Percentiles rank a stretch among this genome's conserved stretches.
Evolutionary conservation across 257 asterid genomes (phyloP).

Genomic region (Voacanga thouarsii): DNA sequence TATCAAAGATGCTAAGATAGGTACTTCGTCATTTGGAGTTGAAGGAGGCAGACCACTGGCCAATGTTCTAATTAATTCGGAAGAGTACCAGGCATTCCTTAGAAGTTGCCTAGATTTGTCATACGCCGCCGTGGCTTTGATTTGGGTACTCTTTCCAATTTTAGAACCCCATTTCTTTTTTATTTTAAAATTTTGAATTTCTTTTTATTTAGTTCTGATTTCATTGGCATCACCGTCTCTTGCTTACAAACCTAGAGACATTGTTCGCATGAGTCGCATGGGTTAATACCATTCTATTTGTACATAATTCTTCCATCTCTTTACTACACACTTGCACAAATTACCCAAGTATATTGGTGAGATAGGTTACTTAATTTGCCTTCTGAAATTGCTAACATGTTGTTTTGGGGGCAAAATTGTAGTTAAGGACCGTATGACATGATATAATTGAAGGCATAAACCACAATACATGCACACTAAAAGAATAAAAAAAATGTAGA

Average conservation of each 20-base stretch:
- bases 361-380: background rate
- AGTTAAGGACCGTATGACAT: slow-evolving; percentile 89
- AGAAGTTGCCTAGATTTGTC: slow-evolving; percentile 80
- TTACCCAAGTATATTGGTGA: background rate
- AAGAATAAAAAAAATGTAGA: too few species aligned
- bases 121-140: slow-evolving; percentile 89
- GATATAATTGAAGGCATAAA: too few species aligned
- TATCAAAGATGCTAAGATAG: background rate
- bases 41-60: slow-evolving; percentile 20
- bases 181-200: background rate
- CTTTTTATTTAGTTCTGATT: slow-evolving; percentile 36
- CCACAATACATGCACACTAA: too few species aligned
- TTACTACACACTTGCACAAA: background rate
- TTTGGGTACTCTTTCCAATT: slow-evolving; percentile 39
- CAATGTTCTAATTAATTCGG: slow-evolving; percentile 47
- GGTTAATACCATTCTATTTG: slow-evolving; percentile 87
- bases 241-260: slow-evolving; percentile 82
- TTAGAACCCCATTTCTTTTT: background rate
- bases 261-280: slow-evolving; percentile 84
- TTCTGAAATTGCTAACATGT: too few species aligned
- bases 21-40: slow-evolving; percentile 10
- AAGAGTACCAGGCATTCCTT: slow-evolving; percentile 64
- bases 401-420: slow-evolving; percentile 17
- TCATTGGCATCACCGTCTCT: slow-evolving; percentile 32
- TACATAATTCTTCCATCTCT: too few species aligned